phyloP scores from a whole-genome alignment of 2,329 filamentous ascomycete species.

The Trichoderma afroharzianum region DNA sequence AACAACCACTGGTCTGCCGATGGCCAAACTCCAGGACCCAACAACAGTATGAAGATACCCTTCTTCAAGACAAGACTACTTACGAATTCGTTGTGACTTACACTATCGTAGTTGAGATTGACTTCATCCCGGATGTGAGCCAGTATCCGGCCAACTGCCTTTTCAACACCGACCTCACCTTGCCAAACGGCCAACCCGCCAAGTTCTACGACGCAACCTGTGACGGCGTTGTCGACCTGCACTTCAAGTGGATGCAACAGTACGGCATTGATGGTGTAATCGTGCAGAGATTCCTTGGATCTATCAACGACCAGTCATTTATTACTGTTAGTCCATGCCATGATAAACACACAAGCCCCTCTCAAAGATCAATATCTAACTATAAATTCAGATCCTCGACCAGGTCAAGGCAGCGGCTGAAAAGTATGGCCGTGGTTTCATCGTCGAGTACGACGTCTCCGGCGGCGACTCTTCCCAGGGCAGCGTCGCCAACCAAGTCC shows the following conservation, averaged over 20 bases:
- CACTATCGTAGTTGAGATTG: neutral
- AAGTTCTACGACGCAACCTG: conserved; percentile 9
- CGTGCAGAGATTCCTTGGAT: conserved; percentile 3
- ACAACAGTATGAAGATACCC: neutral
- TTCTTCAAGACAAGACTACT: neutral
- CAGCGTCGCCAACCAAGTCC: conserved; percentile 1
- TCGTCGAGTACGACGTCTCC: conserved; percentile 13
- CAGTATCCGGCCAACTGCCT: conserved; percentile 11
- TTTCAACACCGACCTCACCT: conserved; percentile 7
- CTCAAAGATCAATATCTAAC: neutral
- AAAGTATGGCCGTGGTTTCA: conserved; percentile 15
- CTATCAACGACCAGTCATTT: neutral
- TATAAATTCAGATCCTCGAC: neutral
- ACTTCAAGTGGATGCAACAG: conserved; percentile 15
- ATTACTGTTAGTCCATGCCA: neutral
- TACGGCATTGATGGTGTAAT: conserved; percentile 12
- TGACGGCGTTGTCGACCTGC: conserved; percentile 6
- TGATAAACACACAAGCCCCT: neutral
- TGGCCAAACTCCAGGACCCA: conserved; percentile 11
- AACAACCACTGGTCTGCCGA: conserved; percentile 15
- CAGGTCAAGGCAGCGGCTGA: conserved; percentile 10
- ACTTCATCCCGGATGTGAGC: conserved; percentile 13
- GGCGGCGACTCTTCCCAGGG: conserved; percentile 7
- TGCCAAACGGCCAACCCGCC: conserved; percentile 10
- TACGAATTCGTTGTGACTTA: neutral